Base-by-base conservation (phyloP, 257 asterid species). In the Lavandula angustifolia region DNA sequence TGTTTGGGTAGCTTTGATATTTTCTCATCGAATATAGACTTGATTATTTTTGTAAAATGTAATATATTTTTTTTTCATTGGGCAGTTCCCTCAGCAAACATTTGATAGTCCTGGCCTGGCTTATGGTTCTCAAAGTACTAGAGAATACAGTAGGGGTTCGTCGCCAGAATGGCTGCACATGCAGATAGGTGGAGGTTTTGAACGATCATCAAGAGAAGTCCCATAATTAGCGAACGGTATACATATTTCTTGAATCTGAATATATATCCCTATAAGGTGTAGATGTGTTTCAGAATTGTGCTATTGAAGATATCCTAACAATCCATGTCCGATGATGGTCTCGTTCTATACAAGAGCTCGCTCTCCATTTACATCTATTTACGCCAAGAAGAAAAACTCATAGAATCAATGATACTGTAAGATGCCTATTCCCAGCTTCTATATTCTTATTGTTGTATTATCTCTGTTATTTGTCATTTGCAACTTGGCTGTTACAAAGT, bases 111-210 rank as follows among this genome's bases (percentile, higher is more conserved):
- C 95, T 10, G 60, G 75, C 63, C 75, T 84, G 83, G 82, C 81
- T 47, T 88, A 80, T 72, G 87, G 75, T 35, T 70, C 98, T 71
- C 96, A 88, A 75, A 73, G 78, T 60, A 46, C 78, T 14, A 75
- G 90, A 69, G 95, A 83, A 54, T 91, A 74, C 35, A 79, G 41
- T 1, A 73, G 94, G 73, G 79, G 81, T 35, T 66, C 96, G 40
- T 85, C 95, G 27, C 90, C 94, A 44, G 98, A 86, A 55, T 91
- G 98, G 98, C 82, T 86, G 44, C 96, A 91, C 55, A 91, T 91
- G 98, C 98, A 91, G 82, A 81, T 83, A 54, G 98, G 98, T 13
- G 82, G 96, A 10, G 87, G 94, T 47, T 86, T 88, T 60, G 94
- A 86, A 70, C 70, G 89, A 70, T 64, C 85, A 58, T 69, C 87